Base-by-base conservation (phyloP, 805 yeast species). In the Pichia membranifaciens region DNA sequence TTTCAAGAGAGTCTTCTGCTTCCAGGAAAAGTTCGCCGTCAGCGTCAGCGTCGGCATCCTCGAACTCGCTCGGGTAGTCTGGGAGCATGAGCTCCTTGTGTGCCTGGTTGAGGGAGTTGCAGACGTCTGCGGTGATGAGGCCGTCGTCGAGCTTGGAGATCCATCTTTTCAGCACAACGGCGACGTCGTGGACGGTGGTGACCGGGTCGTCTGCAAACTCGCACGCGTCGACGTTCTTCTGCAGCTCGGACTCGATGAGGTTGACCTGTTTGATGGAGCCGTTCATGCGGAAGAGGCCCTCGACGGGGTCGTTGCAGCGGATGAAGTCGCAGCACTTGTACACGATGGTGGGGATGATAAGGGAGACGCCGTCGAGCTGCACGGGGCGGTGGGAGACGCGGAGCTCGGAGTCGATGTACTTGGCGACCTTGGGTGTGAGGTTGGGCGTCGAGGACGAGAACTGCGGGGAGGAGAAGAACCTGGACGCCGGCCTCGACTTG, bases 201-300 rank as follows among this genome's bases (percentile, higher is more conserved):
- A 3, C 36, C 7, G 41, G 38, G 22, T 55, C 58, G 20, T 36
- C 31, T 13, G 50, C 21, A 38, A 60, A 58, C 13, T 54, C 49
- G 48, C 53, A 57, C 17, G 38, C 16, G 38, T 53, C 54, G 10
- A 58, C 38, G 37, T 61, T 60, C n/a, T 50, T 41, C 4, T 51
- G 46, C 21, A 67, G 55, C 41, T 49, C 45, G 5, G 42, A 8
- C 45, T 67, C 71, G 40, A 67, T 54, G 18, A 46, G 37, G 42
- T 60, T 63, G 31, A 66, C 59, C 43, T 66, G 67, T 38, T 60
- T 60, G 29, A 67, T 53, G 12, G 68, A 58, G 6, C 70, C 68
- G 49, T 66, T 67, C 48, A 67, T 61, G 50, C 71, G 51, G 49
- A 67, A 67, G n/a, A 67, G 54, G 12, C 71, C 71, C 52, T 67